Conservation (phyloP, 2,329 filamentous ascomycete genomes). For the Nothomitra cinnamomea region DNA sequence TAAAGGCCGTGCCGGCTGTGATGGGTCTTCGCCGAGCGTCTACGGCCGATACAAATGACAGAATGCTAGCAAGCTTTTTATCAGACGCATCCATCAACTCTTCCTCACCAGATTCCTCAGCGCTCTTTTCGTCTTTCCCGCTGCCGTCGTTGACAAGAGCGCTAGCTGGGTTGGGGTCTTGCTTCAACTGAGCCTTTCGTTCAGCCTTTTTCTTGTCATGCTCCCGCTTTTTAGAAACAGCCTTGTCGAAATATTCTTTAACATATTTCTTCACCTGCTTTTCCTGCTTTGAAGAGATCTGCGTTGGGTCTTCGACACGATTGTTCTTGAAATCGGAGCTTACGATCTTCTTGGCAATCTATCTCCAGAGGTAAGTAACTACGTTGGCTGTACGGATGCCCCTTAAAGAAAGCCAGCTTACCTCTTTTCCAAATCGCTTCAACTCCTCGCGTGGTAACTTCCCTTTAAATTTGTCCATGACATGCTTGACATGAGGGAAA, state of each 20-base stretch:
- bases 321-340: conserved; percentile 81
- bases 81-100: conserved; percentile 19
- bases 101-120: conserved; percentile 7
- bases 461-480: conserved; percentile 73
- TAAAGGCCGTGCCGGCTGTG: too few relatives aligned
- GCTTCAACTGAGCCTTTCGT: conserved; percentile 11
- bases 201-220: conserved; percentile 48
- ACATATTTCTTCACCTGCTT: conserved; percentile 72
- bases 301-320: conserved; percentile 67
- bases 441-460: conserved; percentile 69
- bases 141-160: conserved; percentile 11
- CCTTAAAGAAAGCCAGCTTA: conserved; percentile 16
- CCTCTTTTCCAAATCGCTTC: conserved; percentile 47
- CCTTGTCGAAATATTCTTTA: conserved; percentile 74
- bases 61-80: conserved; percentile 14
- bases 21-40: too few relatives aligned
- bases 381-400: conserved; percentile 23
- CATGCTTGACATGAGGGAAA: conserved; percentile 67
- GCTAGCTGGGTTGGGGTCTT: conserved; percentile 12
- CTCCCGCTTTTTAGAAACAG: conserved; percentile 55
- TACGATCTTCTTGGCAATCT: conserved; percentile 73
- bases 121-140: conserved; percentile 21
- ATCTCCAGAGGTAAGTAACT: conserved; percentile 33
- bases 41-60: too few relatives aligned
- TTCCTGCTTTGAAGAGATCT: conserved; percentile 59